Evolutionary conservation across 75 land plant genomes (phyloP).

Genomic region (Picea sitchensis): DNA sequence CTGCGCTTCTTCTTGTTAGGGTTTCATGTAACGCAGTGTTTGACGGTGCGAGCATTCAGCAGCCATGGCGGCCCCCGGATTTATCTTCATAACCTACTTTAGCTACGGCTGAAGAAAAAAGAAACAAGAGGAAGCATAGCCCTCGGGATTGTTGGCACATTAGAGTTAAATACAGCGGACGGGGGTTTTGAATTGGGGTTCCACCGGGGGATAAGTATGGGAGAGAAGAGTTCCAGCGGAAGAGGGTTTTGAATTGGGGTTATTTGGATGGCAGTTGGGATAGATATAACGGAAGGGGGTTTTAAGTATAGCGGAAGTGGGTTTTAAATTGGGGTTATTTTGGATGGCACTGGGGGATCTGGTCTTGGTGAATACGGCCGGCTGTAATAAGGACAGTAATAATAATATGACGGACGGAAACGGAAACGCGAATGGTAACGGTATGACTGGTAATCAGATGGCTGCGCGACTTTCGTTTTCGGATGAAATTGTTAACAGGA

Average conservation of each 20-base stretch:
- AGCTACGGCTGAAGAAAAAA: background rate
- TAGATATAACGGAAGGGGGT: background rate
- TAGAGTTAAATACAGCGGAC: background rate
- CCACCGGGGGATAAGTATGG: background rate
- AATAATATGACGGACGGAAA: conserved; percentile 22
- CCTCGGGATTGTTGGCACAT: background rate
- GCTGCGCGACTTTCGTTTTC: conserved; percentile 10
- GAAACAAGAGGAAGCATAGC: background rate
- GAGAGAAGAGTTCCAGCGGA: background rate
- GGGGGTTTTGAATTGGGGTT: background rate
- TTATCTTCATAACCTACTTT: conserved; percentile 2
- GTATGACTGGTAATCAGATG: conserved; percentile 28
- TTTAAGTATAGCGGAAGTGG: background rate
- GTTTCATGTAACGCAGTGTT: background rate
- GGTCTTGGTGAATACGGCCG: conserved; percentile 7
- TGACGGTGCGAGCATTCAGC: background rate
- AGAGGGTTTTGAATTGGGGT: background rate
- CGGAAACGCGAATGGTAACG: conserved; percentile 21
- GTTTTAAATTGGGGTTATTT: conserved; percentile 14
- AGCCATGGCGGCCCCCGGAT: conserved; percentile 11
- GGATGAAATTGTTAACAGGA: conserved; percentile 15
- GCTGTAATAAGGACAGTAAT: conserved; percentile 41
- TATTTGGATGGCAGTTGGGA: background rate
- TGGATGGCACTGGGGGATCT: conserved; percentile 93
- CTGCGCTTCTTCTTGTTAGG: background rate